Conservation (phyloP, 2,329 filamentous ascomycete genomes). For the Phyllosticta citribraziliensis region DNA sequence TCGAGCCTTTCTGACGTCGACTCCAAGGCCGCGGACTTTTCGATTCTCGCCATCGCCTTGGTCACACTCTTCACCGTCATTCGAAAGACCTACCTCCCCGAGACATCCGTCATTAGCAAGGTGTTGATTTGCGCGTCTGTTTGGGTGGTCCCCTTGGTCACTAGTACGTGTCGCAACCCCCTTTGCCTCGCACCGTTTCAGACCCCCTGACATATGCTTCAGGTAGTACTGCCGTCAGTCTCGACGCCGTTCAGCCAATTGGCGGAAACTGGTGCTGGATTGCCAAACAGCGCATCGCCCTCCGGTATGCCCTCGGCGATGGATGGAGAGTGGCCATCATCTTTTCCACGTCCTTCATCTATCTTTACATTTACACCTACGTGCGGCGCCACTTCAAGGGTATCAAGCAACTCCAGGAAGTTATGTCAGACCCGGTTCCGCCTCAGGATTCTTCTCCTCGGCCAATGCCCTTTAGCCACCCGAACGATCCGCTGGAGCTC, state of each 20-base stretch:
- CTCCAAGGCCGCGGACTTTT: conserved; percentile 25
- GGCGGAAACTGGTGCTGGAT: conserved; percentile 44
- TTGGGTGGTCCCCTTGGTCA: conserved; percentile 34
- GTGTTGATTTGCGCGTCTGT: conserved; percentile 28
- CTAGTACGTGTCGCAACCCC: conserved; percentile 18
- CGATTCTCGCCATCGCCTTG: conserved; percentile 37
- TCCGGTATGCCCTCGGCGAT: conserved; percentile 38
- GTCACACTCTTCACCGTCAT: conserved; percentile 34
- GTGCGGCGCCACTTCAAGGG: conserved; percentile 14
- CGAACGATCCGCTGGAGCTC: neutral
- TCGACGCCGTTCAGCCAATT: conserved; percentile 25
- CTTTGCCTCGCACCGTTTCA: neutral
- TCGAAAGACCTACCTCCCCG: conserved; percentile 24
- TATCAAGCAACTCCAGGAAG: neutral
- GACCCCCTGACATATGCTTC: neutral
- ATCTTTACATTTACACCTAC: conserved; percentile 34
- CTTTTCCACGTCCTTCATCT: conserved; percentile 31
- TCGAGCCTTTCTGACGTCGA: neutral
- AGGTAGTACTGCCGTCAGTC: conserved; percentile 5
- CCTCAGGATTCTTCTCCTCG: neutral
- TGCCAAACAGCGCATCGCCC: conserved; percentile 22
- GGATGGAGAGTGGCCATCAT: conserved; percentile 39
- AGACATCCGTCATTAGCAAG: conserved; percentile 20
- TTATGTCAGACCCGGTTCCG: neutral
- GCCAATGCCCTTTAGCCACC: neutral